These are phyloP conservation scores for Dacryopinax primogenitus DNA, from an alignment of 768 basidiomycete genomes.

Conservation along the genomic window DNA sequence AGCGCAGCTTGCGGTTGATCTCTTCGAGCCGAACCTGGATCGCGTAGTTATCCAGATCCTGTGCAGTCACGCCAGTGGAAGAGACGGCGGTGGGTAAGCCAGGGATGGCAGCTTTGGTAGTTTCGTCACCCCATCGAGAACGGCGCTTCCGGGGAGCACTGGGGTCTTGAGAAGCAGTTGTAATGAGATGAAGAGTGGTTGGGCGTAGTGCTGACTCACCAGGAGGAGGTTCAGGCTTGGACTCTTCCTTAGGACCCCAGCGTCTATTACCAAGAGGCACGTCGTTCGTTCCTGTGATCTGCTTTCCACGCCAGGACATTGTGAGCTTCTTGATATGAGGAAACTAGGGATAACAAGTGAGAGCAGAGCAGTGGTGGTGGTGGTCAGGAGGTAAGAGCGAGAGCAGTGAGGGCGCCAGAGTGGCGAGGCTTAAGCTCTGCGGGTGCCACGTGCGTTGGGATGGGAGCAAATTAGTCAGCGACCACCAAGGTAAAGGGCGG, in stretches of 20 bases:
- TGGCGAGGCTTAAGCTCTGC: not conserved
- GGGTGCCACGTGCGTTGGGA: slow-evolving; percentile 17
- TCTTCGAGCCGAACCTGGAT: slow-evolving; percentile 92
- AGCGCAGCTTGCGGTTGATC: slow-evolving; percentile 84
- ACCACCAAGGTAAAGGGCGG: not conserved
- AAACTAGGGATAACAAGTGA: not conserved
- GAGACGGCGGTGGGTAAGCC: slow-evolving; percentile 90
- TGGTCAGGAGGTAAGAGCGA: too few species aligned
- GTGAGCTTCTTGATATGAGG: not conserved
- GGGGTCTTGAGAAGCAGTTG: slow-evolving; percentile 41
- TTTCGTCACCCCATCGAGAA: slow-evolving; percentile 94
- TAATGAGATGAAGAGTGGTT: slow-evolving; percentile 28
- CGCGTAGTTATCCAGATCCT: slow-evolving; percentile 95
- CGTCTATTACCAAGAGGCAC: not conserved
- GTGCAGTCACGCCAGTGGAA: slow-evolving; percentile 83
- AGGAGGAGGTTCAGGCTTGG: slow-evolving; percentile 22
- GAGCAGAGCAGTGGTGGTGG: not conserved
- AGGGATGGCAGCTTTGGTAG: slow-evolving; percentile 59
- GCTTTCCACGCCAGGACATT: not conserved
- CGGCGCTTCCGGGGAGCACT: slow-evolving; percentile 88
- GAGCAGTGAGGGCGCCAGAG: too few species aligned
- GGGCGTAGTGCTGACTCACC: slow-evolving; percentile 18
- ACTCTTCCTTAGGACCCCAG: not conserved
- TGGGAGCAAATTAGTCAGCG: slow-evolving; percentile 16
- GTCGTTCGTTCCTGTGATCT: slow-evolving; percentile 1